Evolutionary conservation across 495 filamentous ascomycete genomes (phyloP).

Genomic region (Darksidea phi): DNA sequence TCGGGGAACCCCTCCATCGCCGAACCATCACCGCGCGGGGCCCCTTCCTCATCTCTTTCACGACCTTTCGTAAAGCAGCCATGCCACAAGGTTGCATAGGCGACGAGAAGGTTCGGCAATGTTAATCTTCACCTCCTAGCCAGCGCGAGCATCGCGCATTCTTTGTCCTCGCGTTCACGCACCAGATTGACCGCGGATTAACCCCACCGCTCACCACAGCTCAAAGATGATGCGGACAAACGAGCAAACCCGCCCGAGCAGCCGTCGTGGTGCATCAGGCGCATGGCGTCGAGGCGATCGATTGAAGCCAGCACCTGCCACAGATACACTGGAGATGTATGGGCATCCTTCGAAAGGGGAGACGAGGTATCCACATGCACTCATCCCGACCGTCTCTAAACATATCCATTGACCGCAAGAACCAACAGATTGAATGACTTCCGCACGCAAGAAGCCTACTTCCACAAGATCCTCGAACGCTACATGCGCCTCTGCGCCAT

Average conservation of each 20-base stretch:
- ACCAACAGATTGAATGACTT: constrained; percentile 65
- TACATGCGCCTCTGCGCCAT: constrained; percentile 84
- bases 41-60: constrained; percentile 1
- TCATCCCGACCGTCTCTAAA: neutral
- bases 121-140: neutral
- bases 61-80: neutral
- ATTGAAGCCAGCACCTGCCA: constrained; percentile 61
- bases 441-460: constrained; percentile 78
- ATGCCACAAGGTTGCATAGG: neutral
- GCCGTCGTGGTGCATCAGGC: constrained; percentile 51
- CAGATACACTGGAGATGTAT: constrained; percentile 72
- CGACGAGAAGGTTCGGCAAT: neutral
- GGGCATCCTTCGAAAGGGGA: constrained; percentile 90
- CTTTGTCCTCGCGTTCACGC: neutral
- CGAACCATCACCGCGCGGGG: constrained; percentile 13
- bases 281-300: constrained; percentile 56
- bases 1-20: constrained; percentile 1
- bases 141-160: neutral
- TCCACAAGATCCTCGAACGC: constrained; percentile 75
- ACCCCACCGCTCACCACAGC: neutral
- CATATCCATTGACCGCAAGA: neutral
- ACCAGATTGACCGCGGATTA: neutral
- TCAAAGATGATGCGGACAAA: neutral
- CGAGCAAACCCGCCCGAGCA: constrained; percentile 37
- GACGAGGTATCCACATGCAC: constrained; percentile 41